Percentiles rank a stretch among this genome's conserved stretches.
Conservation (phyloP, 2,329 filamentous ascomycete genomes). For the Hypoxylon sp. region DNA sequence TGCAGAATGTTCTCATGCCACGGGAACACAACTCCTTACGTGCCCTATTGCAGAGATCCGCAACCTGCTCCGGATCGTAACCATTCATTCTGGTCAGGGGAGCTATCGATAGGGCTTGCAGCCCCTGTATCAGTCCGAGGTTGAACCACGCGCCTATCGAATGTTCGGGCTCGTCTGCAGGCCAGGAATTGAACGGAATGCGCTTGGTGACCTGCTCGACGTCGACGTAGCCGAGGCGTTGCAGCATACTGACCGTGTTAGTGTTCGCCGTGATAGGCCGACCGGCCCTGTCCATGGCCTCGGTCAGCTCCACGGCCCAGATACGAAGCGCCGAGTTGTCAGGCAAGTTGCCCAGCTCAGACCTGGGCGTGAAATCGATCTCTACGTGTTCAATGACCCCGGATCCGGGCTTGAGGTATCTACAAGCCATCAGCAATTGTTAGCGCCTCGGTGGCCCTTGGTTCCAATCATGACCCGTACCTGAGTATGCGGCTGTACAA, state of each 20-base stretch:
- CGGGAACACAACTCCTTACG: conserved; percentile 73
- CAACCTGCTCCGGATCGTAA: conserved; percentile 69
- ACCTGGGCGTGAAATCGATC: conserved; percentile 81
- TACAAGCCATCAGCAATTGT: conserved; percentile 47
- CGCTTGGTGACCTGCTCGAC: conserved; percentile 74
- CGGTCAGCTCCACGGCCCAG: conserved; percentile 75
- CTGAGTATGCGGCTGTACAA: conserved; percentile 75
- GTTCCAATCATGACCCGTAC: conserved; percentile 50
- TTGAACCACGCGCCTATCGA: conserved; percentile 86
- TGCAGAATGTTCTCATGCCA: conserved; percentile 75
- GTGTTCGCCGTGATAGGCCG: conserved; percentile 69
- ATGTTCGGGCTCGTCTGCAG: conserved; percentile 67
- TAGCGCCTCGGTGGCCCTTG: conserved; percentile 40
- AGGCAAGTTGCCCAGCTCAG: conserved; percentile 70
- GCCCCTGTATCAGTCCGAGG: conserved; percentile 74
- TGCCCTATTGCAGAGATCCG: conserved; percentile 67
- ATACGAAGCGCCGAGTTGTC: conserved; percentile 64
- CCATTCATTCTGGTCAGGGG: conserved; percentile 72
- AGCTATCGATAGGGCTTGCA: conserved; percentile 76
- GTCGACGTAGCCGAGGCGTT: conserved; percentile 79
- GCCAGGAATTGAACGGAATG: conserved; percentile 79
- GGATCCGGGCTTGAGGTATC: conserved; percentile 77
- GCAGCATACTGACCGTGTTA: conserved; percentile 66
- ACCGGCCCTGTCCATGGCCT: conserved; percentile 70
- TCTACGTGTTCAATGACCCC: conserved; percentile 89